These are phyloP conservation scores for Ustilago curta DNA, from an alignment of 1,284 basidiomycete genomes.

Conservation along the genomic window DNA sequence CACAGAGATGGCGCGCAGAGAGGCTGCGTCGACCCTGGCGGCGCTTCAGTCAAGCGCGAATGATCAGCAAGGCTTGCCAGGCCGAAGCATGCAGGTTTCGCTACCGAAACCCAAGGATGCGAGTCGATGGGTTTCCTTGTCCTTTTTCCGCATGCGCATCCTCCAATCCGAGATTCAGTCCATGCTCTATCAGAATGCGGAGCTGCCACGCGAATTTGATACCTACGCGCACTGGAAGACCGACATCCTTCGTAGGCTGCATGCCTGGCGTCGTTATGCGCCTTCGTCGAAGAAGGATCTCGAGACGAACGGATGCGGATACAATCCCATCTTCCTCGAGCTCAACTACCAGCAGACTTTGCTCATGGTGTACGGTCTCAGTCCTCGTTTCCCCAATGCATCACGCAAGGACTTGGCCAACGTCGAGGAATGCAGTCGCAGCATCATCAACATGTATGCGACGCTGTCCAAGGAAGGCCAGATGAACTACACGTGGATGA, in stretches of 20 bases:
- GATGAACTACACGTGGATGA: slow-evolving; percentile 57
- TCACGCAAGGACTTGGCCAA: slow-evolving; percentile 43
- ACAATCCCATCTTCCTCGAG: slow-evolving; percentile 56
- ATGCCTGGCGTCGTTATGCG: slow-evolving; percentile 46
- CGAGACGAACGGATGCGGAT: slow-evolving; percentile 43
- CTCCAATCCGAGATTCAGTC: slow-evolving; percentile 52
- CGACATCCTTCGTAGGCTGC: slow-evolving; percentile 45
- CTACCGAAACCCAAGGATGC: slow-evolving; percentile 42
- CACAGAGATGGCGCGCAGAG: slow-evolving; percentile 40
- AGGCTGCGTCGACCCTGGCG: slow-evolving; percentile 47
- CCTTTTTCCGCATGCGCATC: slow-evolving; percentile 54
- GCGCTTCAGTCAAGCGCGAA: slow-evolving; percentile 32
- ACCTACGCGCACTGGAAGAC: slow-evolving; percentile 48
- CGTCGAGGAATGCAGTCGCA: slow-evolving; percentile 52
- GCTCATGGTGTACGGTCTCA: slow-evolving; percentile 51
- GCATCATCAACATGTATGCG: slow-evolving; percentile 57
- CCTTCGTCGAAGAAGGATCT: slow-evolving; percentile 47
- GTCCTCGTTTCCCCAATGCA: slow-evolving; percentile 48
- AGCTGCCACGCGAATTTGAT: slow-evolving; percentile 50
- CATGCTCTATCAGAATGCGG: slow-evolving; percentile 47
- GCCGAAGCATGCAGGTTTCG: slow-evolving; percentile 9
- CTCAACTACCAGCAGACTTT: slow-evolving; percentile 57
- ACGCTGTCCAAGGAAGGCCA: slow-evolving; percentile 50
- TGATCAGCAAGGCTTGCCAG: slow-evolving; percentile 13
- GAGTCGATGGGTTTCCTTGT: slow-evolving; percentile 50